Evolutionary conservation across 129 eudicot species (phyloP), one percentile per base, ranked within the genome.

Genomic region (Pulicaria dysenterica): DNA sequence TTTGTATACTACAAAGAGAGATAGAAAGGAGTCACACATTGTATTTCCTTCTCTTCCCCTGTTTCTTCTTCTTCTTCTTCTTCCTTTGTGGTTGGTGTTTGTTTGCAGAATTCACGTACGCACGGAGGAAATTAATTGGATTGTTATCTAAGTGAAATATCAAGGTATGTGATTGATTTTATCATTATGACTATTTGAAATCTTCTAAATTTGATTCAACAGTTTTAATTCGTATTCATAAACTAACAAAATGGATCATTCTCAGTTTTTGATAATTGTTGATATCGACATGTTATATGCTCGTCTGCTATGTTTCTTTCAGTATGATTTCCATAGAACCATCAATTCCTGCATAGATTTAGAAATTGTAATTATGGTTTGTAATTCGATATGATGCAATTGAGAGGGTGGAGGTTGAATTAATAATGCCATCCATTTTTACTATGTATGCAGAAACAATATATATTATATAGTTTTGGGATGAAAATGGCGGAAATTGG

Each of bases 401-500:
- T 62, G 40, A 38, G 63, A 73, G 38, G 54, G 34, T 63, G 56
- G 56, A 59, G 49, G 51, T 48, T 69, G 59, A 47, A 24, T 0
- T 24, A 24, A 55, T 65, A 47, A 77, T 15, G 64, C 36, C 16
- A 17, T 59, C 19, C 5, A 8, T 44, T 16, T 42, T 4, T 3
- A 7, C 7, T 14, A 12, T 36, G 14, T 41, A 74, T 61, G 65
- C 77, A 70, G 56, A 70, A 77, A 62, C 13, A 14, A 36, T 38
- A 73, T 24, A 16, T 46, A 9, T 57, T 77, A 40, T 67, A 54
- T 1, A 40, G 19, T 58, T 51, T 11, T 38, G 48, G 49, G n/a
- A 57, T 24, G 6, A 70, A 54, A 62, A 78, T 78, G 82, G 38
- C 77, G 49, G n/a, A 70, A 51, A 5, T 55, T 45, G 43, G 77